A percentile compares a stretch with the other conserved stretches of the same genome.
phyloP scores from a whole-genome alignment of 1,284 basidiomycete species.

The Trametes hirsuta region DNA sequence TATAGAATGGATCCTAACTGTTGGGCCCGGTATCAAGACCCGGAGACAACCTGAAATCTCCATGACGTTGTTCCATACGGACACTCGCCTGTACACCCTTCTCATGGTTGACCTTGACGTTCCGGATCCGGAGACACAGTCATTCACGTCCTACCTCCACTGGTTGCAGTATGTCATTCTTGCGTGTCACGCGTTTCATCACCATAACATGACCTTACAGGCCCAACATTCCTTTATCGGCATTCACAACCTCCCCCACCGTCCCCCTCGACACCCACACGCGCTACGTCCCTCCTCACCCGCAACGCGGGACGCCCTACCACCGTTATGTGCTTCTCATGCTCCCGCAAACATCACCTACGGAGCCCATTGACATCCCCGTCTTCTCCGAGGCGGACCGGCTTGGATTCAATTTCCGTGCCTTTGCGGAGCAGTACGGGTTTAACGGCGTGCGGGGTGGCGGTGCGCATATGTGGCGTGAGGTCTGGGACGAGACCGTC shows the following conservation, averaged over 20 bases:
- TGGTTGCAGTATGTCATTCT: slow-evolving; percentile 73
- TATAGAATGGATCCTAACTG: background rate
- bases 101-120: slow-evolving; percentile 90
- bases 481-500: slow-evolving; percentile 74
- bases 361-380: slow-evolving; percentile 43
- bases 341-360: slow-evolving; percentile 62
- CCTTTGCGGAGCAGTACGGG: slow-evolving; percentile 59
- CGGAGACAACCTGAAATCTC: slow-evolving; percentile 62
- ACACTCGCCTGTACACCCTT: slow-evolving; percentile 85
- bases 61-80: slow-evolving; percentile 79
- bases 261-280: slow-evolving; percentile 55
- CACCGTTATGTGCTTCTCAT: slow-evolving; percentile 85
- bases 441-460: slow-evolving; percentile 60
- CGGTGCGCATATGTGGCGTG: slow-evolving; percentile 85
- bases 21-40: slow-evolving; percentile 48
- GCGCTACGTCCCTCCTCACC: slow-evolving; percentile 85
- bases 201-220: slow-evolving; percentile 41
- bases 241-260: slow-evolving; percentile 49
- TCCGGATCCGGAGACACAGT: slow-evolving; percentile 67
- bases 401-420: slow-evolving; percentile 65
- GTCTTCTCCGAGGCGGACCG: slow-evolving; percentile 45
- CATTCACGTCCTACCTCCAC: slow-evolving; percentile 81
- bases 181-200: slow-evolving; percentile 4
- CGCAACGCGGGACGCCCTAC: slow-evolving; percentile 82
- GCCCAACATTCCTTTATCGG: slow-evolving; percentile 81